Conservation (phyloP, 768 basidiomycete genomes). For the Suillus tomentosus region DNA sequence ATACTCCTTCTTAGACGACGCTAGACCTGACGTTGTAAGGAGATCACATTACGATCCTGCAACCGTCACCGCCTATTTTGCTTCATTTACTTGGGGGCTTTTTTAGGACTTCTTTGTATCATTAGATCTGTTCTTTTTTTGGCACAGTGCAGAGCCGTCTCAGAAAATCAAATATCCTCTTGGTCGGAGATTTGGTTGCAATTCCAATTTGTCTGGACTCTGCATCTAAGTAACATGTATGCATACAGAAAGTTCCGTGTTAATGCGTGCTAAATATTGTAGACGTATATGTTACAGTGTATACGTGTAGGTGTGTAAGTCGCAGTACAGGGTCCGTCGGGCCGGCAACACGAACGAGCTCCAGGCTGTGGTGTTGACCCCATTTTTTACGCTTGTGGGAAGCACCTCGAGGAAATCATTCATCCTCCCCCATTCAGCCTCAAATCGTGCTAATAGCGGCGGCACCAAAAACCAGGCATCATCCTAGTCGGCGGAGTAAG, state of each 20-base stretch:
- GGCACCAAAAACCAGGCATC: too few species aligned
- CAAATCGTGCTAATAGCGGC: too few species aligned
- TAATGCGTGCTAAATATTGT: neutral
- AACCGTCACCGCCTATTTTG: neutral
- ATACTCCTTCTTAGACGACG: neutral
- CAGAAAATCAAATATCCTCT: neutral
- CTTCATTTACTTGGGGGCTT: neutral
- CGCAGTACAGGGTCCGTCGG: too few species aligned
- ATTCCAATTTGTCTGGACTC: neutral
- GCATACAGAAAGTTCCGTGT: neutral
- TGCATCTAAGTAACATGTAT: neutral
- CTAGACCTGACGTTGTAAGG: conserved; percentile 5
- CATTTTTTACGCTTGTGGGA: too few species aligned
- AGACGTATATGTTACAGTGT: too few species aligned
- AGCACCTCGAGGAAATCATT: too few species aligned
- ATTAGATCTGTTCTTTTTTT: conserved; percentile 14
- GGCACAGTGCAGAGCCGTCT: conserved; percentile 14
- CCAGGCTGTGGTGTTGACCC: too few species aligned
- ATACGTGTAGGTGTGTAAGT: too few species aligned
- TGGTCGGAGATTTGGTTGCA: neutral
- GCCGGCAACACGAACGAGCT: too few species aligned
- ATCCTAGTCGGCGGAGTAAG: too few species aligned
- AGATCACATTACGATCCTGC: neutral
- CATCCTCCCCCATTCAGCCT: too few species aligned
- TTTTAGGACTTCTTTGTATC: conserved; percentile 7